phyloP scores from a whole-genome alignment of 1,284 basidiomycete species.

The Sanguinoderma infundibulare region DNA sequence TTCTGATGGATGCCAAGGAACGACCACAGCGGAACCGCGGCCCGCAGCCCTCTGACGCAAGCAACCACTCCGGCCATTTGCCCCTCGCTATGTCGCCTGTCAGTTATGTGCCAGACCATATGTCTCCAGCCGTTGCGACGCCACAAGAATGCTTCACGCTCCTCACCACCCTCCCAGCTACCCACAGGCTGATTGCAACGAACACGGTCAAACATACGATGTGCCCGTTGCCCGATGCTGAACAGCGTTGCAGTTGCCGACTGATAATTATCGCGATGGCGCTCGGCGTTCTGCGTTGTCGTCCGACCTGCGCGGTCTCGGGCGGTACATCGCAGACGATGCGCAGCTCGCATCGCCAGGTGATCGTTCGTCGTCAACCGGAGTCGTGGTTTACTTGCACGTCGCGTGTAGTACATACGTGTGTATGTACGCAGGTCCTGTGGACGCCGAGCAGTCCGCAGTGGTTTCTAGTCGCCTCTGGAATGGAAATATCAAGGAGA shows the following conservation, averaged over 20 bases:
- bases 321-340: too few species aligned
- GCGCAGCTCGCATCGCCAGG: background rate
- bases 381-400: too few species aligned
- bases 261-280: too few species aligned
- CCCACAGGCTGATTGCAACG: background rate
- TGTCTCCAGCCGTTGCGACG: background rate
- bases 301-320: too few species aligned
- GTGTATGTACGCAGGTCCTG: background rate
- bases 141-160: background rate
- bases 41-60: conserved; percentile 12
- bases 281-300: too few species aligned
- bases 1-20: conserved; percentile 26
- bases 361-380: too few species aligned
- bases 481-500: background rate
- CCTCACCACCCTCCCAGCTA: background rate
- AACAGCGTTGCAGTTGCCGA: background rate
- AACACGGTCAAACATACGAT: background rate
- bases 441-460: background rate
- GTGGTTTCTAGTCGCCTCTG: too few species aligned
- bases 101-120: background rate
- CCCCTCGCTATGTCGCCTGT: background rate
- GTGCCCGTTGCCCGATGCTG: background rate
- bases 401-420: too few species aligned
- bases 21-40: conserved; percentile 20
- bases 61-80: too few species aligned